Conservation (phyloP, 1,139 yeast species). For the Yamadazyma membranifaciens region DNA sequence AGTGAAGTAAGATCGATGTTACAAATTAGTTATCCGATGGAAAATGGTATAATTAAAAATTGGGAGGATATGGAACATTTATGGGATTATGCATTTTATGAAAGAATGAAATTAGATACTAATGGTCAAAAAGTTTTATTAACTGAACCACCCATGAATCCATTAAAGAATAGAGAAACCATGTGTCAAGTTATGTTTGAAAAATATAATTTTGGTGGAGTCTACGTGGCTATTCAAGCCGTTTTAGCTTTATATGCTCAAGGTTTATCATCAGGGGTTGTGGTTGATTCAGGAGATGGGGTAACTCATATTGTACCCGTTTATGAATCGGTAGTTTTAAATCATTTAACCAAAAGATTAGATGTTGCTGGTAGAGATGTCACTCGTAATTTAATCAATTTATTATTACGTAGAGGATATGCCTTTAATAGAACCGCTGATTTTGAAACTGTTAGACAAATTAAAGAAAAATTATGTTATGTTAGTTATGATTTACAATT, state of each 20-base stretch:
- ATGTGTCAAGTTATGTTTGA: constrained; percentile 99
- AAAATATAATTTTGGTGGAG: constrained; percentile 92
- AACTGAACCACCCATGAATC: constrained; percentile 98
- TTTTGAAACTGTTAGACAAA: constrained; percentile 96
- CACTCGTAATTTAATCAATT: constrained; percentile 86
- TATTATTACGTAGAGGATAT: constrained; percentile 91
- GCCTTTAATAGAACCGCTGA: constrained; percentile 98
- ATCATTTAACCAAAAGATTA: constrained; percentile 86
- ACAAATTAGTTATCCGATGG: constrained; percentile 96
- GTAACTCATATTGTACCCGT: constrained; percentile 97
- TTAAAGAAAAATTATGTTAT: constrained; percentile 93
- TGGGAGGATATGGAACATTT: constrained; percentile 99
- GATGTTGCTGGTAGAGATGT: constrained; percentile 99
- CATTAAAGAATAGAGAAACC: constrained; percentile 84
- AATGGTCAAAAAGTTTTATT: constrained; percentile 77
- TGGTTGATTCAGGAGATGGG: constrained; percentile 89
- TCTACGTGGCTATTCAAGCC: constrained; percentile 97
- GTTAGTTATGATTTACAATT: constrained; percentile 91
- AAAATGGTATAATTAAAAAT: constrained; percentile 93
- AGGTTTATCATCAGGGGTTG: constrained; percentile 97
- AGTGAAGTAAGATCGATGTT: constrained; percentile 84
- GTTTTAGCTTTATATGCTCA: constrained; percentile 96
- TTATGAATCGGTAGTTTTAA: constrained; percentile 91
- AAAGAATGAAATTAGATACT: constrained; percentile 76
- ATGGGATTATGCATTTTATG: constrained; percentile 97